Percentiles rank a stretch among this genome's conserved stretches.
These are phyloP conservation scores for Thalassiosira pacifica DNA, from an alignment of 352 stramenopile genomes.

Conservation along the genomic window DNA sequence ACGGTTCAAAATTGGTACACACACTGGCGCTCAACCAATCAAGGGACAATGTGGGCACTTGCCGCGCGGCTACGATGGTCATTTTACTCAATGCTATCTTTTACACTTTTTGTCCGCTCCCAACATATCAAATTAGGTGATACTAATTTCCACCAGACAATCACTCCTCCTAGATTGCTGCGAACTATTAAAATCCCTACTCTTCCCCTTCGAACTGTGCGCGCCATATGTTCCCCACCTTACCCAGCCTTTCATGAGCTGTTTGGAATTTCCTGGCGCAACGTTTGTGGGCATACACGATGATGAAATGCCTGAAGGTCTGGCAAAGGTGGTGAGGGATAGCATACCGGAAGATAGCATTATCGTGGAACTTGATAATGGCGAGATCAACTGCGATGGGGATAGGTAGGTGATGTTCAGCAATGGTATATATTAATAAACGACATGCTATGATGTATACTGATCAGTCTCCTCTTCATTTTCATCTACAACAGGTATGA, in stretches of 20 bases:
- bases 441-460: not conserved
- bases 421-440: not conserved
- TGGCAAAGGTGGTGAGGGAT: slow-evolving; percentile 71
- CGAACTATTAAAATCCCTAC: slow-evolving; percentile 79
- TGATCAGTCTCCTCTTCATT: slow-evolving; percentile 2
- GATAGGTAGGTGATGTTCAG: slow-evolving; percentile 56
- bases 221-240: slow-evolving; percentile 84
- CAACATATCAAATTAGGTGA: slow-evolving; percentile 60
- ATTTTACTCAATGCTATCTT: too few species aligned
- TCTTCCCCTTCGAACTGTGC: slow-evolving; percentile 86
- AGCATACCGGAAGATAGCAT: slow-evolving; percentile 84
- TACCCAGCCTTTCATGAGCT: slow-evolving; percentile 84
- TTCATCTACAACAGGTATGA: slow-evolving; percentile 56
- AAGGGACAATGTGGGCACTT: too few species aligned
- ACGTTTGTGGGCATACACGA: slow-evolving; percentile 87
- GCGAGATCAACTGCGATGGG: slow-evolving; percentile 78
- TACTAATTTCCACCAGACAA: slow-evolving; percentile 81
- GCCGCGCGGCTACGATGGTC: too few species aligned
- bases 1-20: too few species aligned
- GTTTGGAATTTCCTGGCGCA: slow-evolving; percentile 85
- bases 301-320: slow-evolving; percentile 66
- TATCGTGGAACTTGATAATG: slow-evolving; percentile 84
- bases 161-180: slow-evolving; percentile 84
- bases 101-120: too few species aligned
- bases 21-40: too few species aligned